Base-by-base conservation (phyloP, 768 basidiomycete species). In the Mrakia hoshinonis region DNA sequence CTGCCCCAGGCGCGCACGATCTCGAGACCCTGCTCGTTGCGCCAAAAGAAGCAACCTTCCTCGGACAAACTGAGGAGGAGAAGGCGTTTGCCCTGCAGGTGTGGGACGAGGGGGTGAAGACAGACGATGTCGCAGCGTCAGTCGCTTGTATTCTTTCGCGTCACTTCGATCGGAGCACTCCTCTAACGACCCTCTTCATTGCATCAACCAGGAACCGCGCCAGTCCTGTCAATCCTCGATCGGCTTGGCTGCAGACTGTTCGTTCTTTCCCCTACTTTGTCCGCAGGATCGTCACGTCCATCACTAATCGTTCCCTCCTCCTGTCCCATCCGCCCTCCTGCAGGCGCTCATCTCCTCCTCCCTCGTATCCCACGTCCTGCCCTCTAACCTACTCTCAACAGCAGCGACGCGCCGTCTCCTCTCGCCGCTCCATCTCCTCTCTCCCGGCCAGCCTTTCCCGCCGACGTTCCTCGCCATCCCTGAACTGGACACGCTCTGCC, bases 391-490 rank as follows among this genome's bases (percentile, higher is more conserved):
- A n/a, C 64, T 46, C 11, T 26, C 24, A 22, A 66, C 46, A 4
- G 43, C 5, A 13, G 43, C 43, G 64, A 66, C 39, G 26, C 64
- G 64, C 20, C 55, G 55, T 34, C 55, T 34, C 12, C 31, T 60
- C 18, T 60, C 55, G 29, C 55, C 64, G 2, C 29, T 48, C 22
- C 46, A 65, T 48, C 64, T 36, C 26, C 48, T 49, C 49, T 67
- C 43, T 15, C 7, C 43, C 15, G 7, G 7, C 15, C 11, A 22
- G 9, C n/a, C n/a, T 13, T 31, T n/a, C 58, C 52, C 60, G 22
- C 69, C 58, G 20, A 63, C 60, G 13, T 70, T 63, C 69, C 62
- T 70, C 22, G 60, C 62, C n/a, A 54, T 70, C 61, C 69, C 69
- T 12, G 47, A 70, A 36, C 10, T 63, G 20, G 69, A 70, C 60